Percentiles rank a stretch among this genome's conserved stretches.
Conservation (phyloP, 108 stramenopile genomes). For the Craspedostauros australis region DNA sequence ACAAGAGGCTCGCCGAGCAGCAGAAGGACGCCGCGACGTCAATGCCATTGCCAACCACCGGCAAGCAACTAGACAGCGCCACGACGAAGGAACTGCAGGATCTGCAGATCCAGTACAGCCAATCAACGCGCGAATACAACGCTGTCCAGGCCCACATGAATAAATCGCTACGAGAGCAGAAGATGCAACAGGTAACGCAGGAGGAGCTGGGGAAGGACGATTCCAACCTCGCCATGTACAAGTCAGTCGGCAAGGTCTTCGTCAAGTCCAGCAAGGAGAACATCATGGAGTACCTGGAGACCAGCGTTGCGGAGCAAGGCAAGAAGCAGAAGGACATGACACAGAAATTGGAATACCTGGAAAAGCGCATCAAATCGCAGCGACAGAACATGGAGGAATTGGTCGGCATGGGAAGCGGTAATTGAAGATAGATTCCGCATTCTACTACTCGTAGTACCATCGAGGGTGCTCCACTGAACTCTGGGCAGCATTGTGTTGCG, state of each 20-base stretch:
- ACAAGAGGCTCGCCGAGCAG: conserved; percentile 23
- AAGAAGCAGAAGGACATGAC: conserved; percentile 53
- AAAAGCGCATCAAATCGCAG: conserved; percentile 74
- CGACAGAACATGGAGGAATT: conserved; percentile 77
- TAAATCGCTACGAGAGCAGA: conserved; percentile 48
- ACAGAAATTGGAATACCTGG: conserved; percentile 76
- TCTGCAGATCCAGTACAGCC: conserved; percentile 57
- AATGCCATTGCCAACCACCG: neutral
- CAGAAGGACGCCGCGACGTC: conserved; percentile 18
- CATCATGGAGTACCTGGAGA: conserved; percentile 51
- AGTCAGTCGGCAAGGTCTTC: conserved; percentile 81
- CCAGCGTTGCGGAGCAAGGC: conserved; percentile 29
- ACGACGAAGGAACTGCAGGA: conserved; percentile 73
- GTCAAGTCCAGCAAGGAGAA: conserved; percentile 46
- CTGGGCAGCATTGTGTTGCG: too few species aligned
- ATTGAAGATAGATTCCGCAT: too few species aligned
- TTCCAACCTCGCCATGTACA: conserved; percentile 46
- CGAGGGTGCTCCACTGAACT: too few species aligned
- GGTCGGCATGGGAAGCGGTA: conserved; percentile 7
- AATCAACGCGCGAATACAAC: conserved; percentile 70
- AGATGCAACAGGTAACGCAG: conserved; percentile 59
- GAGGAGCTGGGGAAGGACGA: conserved; percentile 57
- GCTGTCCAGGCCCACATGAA: conserved; percentile 55
- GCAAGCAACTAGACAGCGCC: conserved; percentile 19
- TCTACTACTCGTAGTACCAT: too few species aligned